phyloP scores from a whole-genome alignment of 1,139 yeast species.

The Candida albicans region DNA sequence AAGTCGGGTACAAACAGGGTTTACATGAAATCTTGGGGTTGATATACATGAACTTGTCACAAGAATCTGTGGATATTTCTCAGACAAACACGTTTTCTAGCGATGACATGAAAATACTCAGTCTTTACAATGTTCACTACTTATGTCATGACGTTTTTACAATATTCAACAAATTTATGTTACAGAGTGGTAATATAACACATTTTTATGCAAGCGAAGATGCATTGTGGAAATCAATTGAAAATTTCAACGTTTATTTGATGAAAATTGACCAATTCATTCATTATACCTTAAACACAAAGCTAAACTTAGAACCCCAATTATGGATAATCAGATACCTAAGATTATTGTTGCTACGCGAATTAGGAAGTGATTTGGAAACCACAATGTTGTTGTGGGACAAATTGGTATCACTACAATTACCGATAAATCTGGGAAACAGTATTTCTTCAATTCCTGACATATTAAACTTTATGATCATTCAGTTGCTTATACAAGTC shows the following conservation, averaged over 20 bases:
- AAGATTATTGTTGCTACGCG: conserved; percentile 57
- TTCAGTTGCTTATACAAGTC: conserved; percentile 51
- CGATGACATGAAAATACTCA: conserved; percentile 37
- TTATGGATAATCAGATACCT: conserved; percentile 70
- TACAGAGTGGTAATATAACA: conserved; percentile 36
- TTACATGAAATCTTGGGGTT: conserved; percentile 68
- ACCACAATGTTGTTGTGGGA: conserved; percentile 57
- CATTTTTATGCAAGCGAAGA: conserved; percentile 46
- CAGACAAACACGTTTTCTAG: conserved; percentile 32
- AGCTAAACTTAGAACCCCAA: conserved; percentile 56
- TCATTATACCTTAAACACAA: conserved; percentile 44
- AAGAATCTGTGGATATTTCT: conserved; percentile 40
- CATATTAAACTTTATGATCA: conserved; percentile 50
- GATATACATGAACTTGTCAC: conserved; percentile 49
- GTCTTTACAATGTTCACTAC: conserved; percentile 39
- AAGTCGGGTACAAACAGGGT: conserved; percentile 67
- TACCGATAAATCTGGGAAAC: conserved; percentile 10
- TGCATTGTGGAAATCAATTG: conserved; percentile 43
- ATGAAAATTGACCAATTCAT: conserved; percentile 50
- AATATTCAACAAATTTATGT: conserved; percentile 44
- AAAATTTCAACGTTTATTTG: conserved; percentile 46
- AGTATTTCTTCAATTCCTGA: conserved; percentile 30
- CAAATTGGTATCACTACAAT: conserved; percentile 43
- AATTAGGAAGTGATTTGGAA: conserved; percentile 49
- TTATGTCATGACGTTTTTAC: conserved; percentile 49